A percentile compares a stretch with the other conserved stretches of the same genome.
These are phyloP conservation scores for Fusarium fujikuroi DNA, from an alignment of 2,329 filamentous ascomycete genomes.

Conservation along the genomic window DNA sequence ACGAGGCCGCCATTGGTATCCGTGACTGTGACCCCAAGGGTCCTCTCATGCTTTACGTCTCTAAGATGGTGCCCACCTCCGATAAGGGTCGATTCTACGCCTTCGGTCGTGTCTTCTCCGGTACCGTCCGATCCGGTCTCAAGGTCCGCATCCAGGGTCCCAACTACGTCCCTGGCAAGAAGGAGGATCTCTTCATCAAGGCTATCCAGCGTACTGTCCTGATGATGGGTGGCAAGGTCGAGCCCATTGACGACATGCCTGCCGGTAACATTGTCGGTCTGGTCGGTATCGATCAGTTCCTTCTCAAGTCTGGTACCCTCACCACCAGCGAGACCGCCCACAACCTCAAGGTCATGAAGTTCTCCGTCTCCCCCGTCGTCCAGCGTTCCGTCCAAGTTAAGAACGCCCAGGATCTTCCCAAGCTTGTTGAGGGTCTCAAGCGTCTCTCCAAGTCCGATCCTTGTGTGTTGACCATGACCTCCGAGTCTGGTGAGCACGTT, in stretches of 20 bases:
- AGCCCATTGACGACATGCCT: conserved; percentile 98
- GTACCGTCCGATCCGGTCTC: conserved; percentile 96
- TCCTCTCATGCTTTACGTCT: conserved; percentile 99
- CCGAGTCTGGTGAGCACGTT: conserved; percentile 96
- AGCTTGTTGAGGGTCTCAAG: conserved; percentile 99
- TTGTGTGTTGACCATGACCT: conserved; percentile 92
- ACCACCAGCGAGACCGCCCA: conserved; percentile 97
- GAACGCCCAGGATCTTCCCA: conserved; percentile 99
- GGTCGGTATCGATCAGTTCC: conserved; percentile 99
- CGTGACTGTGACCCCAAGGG: conserved; percentile 98
- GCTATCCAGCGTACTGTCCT: conserved; percentile 99
- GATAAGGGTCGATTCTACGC: conserved; percentile 99
- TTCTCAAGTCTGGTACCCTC: conserved; percentile 99
- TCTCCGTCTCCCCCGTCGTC: conserved; percentile 99
- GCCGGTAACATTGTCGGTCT: conserved; percentile 99
- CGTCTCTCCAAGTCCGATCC: conserved; percentile 99
- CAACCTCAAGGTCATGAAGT: conserved; percentile 99
- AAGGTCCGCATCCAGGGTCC: conserved; percentile 99
- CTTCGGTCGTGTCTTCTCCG: conserved; percentile 99
- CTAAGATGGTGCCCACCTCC: conserved; percentile 99
- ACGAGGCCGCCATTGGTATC: conserved; percentile 94
- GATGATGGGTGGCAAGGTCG: conserved; percentile 99
- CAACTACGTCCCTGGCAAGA: conserved; percentile 98
- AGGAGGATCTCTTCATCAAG: conserved; percentile 99
- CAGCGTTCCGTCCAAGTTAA: conserved; percentile 99